Percentiles rank a stretch among this genome's conserved stretches.
These are phyloP conservation scores for Gossypium bickii DNA, from an alignment of 345 rosid species.

Conservation along the genomic window DNA sequence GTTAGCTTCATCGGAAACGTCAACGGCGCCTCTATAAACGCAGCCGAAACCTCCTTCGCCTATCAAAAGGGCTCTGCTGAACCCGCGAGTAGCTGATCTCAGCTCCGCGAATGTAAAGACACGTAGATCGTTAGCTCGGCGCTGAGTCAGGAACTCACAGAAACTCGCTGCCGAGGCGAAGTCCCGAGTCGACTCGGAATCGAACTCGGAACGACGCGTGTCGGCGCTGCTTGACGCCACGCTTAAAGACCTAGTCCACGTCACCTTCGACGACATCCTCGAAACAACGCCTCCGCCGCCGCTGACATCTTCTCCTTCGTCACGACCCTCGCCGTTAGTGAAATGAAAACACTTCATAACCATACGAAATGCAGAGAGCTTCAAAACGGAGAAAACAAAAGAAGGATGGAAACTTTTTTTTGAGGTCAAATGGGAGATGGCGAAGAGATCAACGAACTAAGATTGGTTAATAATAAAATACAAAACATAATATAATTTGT, in stretches of 20 bases:
- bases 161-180: constrained; percentile 45
- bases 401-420: background rate
- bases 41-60: constrained; percentile 99
- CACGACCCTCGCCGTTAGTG: constrained; percentile 61
- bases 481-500: background rate
- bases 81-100: constrained; percentile 76
- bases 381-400: background rate
- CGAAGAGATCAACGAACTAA: constrained; percentile 3
- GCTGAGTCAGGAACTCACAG: constrained; percentile 49
- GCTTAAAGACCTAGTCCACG: constrained; percentile 90
- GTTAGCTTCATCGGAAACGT: constrained; percentile 26
- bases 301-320: constrained; percentile 22
- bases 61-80: constrained; percentile 64
- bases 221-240: constrained; percentile 73
- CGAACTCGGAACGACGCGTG: constrained; percentile 85
- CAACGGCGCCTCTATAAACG: constrained; percentile 69
- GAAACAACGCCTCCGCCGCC: constrained; percentile 34
- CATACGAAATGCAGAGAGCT: background rate
- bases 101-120: constrained; percentile 71
- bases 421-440: constrained; percentile 6
- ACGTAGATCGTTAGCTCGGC: constrained; percentile 72
- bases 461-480: background rate
- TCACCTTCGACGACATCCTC: constrained; percentile 48
- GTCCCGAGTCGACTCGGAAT: constrained; percentile 62
- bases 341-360: constrained; percentile 96